phyloP scores from a whole-genome alignment of 2,329 filamentous ascomycete genomes.

The Nannizziopsis arthrosporioides region DNA sequence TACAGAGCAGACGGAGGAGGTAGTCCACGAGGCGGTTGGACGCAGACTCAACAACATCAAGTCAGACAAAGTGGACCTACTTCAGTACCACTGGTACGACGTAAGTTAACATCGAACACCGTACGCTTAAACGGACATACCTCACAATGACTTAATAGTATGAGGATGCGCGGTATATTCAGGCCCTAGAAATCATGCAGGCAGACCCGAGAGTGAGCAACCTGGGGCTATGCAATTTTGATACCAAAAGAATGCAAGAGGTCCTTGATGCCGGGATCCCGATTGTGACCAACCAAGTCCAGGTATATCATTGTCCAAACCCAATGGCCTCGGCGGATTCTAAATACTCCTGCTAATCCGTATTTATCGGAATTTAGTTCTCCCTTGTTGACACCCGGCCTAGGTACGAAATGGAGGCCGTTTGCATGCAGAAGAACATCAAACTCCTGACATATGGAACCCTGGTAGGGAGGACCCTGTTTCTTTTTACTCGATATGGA shows the following conservation, averaged over 20 bases:
- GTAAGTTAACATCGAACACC: conserved; percentile 17
- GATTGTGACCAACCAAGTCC: conserved; percentile 31
- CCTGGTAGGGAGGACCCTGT: conserved; percentile 20
- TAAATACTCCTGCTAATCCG: not conserved
- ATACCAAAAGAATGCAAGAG: conserved; percentile 29
- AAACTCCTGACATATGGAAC: conserved; percentile 38
- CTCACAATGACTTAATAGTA: conserved; percentile 21
- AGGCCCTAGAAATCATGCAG: conserved; percentile 26
- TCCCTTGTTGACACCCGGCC: conserved; percentile 34
- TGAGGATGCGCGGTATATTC: conserved; percentile 28
- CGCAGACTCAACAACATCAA: conserved; percentile 5
- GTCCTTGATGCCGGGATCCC: conserved; percentile 23
- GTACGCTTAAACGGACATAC: not conserved
- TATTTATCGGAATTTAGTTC: conserved; percentile 21
- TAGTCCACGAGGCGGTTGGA: conserved; percentile 1
- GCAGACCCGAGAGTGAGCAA: conserved; percentile 24
- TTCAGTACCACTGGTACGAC: conserved; percentile 37
- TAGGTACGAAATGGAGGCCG: conserved; percentile 27
- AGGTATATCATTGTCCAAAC: conserved; percentile 17
- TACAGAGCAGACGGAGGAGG: conserved; percentile 16
- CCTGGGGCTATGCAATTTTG: conserved; percentile 36
- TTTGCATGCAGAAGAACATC: conserved; percentile 29
- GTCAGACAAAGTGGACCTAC: conserved; percentile 26
- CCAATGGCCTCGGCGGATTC: not conserved
- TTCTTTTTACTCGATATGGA: not conserved